Evolutionary conservation across 768 basidiomycete species (phyloP), one percentile per base, ranked within the genome.

Genomic region (Clavaria fumosa): DNA sequence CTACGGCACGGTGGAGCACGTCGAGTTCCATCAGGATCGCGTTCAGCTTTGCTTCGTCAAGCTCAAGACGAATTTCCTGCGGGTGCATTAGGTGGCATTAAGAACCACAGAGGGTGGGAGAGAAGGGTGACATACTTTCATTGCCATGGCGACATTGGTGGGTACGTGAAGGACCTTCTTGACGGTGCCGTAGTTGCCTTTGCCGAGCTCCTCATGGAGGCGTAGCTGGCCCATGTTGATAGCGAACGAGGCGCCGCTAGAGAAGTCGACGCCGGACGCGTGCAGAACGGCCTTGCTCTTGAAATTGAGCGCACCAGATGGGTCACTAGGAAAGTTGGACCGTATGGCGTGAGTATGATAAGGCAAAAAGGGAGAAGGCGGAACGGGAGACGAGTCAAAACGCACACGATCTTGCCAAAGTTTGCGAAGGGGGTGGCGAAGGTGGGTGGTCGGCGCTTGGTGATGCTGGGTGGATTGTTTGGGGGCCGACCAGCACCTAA

Each of bases 1-100:
- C 77, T 31, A 79, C 70, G 3, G 91, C 91, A 14, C 90, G 84
- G 57, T 99, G 95, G 5, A 99, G 74, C 46, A 99, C 82, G 53
- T 99, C 93, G 38, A 99, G 81, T 53, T 99, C 95, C 82, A 96
- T 97, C 49, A 99, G 78, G 64, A 99, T 97, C 10, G 81, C 86
- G 49, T 88, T 88, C 27, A 97, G 71, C 50, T 90, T 88, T 34
- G 84, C 76, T 38, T 90, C 75, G 50, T 97, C 95, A 10, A 99
- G 71, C 54, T 97, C 90, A 11, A 99, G 67, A 17, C 88, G 84
- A 46, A 97, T 99, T 78, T 99, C 93, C 93, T 97, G 55, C 10
- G 42, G 33, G 26, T 39, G 11, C 23, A 30, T 34, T 40, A 27
- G 39, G 36, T 39, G 40, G 31, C 18, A 35, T 24, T 24, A 35